These are phyloP conservation scores for Perkinsela sp. DNA, from an alignment of 208 protist species.

Conservation along the genomic window DNA sequence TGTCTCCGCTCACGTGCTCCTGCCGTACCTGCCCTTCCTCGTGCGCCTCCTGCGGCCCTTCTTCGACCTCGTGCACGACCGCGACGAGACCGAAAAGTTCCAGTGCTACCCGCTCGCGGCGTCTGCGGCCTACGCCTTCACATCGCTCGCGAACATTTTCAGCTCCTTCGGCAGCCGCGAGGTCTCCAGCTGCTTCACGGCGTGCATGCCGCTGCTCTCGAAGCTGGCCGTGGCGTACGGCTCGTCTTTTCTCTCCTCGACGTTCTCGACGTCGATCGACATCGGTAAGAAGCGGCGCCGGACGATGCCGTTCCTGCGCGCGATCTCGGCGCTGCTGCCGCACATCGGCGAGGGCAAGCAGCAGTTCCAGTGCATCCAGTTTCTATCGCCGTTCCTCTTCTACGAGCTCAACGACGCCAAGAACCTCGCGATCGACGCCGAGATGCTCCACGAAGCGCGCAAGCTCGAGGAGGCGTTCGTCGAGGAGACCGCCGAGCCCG, in stretches of 20 bases:
- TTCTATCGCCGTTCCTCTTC: background rate
- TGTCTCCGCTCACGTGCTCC: background rate
- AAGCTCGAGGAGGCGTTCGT: background rate
- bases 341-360: background rate
- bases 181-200: background rate
- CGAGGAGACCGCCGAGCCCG: background rate
- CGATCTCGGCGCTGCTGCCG: background rate
- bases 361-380: background rate
- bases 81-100: background rate
- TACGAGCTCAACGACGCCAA: background rate
- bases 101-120: background rate
- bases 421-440: background rate
- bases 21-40: background rate
- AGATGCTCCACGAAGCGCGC: background rate
- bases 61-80: background rate
- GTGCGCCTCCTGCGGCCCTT: background rate
- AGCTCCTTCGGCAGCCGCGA: background rate
- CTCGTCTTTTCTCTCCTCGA: background rate
- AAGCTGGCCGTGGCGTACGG: background rate
- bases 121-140: background rate
- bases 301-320: background rate
- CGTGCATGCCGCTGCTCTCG: background rate
- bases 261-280: background rate
- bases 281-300: background rate
- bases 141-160: background rate